Conservation (phyloP, 805 yeast genomes). For the Schwanniomyces vanrijiae region DNA sequence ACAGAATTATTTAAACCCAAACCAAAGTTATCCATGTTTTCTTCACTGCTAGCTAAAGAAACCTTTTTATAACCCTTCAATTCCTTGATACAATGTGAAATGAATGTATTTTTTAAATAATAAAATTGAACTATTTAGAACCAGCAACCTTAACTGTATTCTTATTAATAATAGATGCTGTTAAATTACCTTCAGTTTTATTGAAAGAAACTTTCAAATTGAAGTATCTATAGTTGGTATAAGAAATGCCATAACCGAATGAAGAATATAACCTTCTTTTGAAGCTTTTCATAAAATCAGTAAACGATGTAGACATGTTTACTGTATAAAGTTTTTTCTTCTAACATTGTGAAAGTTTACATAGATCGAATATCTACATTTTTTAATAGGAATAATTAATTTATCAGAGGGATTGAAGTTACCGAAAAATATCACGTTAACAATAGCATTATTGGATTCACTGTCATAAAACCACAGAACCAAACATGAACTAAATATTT, state of each 20-base stretch:
- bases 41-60: conserved; percentile 15
- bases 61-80: conserved; percentile 32
- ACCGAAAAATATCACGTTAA: conserved; percentile 32
- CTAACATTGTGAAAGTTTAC: conserved; percentile 27
- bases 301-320: conserved; percentile 34
- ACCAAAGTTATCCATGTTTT: conserved; percentile 12
- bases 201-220: conserved; percentile 13
- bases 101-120: conserved; percentile 13
- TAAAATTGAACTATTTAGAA: conserved; percentile 28
- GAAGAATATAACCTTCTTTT: conserved; percentile 28
- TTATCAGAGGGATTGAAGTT: conserved; percentile 33
- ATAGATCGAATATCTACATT: conserved; percentile 26
- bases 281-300: conserved; percentile 28
- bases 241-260: conserved; percentile 33
- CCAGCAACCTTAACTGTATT: conserved; percentile 27
- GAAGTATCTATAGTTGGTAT: conserved; percentile 21
- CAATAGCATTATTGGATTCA: conserved; percentile 31
- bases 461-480: conserved; percentile 39
- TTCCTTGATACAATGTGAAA: conserved; percentile 27
- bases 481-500: conserved; percentile 30
- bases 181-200: conserved; percentile 14
- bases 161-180: conserved; percentile 16
- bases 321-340: conserved; percentile 33
- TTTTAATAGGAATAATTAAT: conserved; percentile 22
- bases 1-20: conserved; percentile 24